Evolutionary conservation across 2,329 filamentous ascomycete species (phyloP), one percentile per base, ranked within the genome.

Genomic region (Chaetothyriales sp.): DNA sequence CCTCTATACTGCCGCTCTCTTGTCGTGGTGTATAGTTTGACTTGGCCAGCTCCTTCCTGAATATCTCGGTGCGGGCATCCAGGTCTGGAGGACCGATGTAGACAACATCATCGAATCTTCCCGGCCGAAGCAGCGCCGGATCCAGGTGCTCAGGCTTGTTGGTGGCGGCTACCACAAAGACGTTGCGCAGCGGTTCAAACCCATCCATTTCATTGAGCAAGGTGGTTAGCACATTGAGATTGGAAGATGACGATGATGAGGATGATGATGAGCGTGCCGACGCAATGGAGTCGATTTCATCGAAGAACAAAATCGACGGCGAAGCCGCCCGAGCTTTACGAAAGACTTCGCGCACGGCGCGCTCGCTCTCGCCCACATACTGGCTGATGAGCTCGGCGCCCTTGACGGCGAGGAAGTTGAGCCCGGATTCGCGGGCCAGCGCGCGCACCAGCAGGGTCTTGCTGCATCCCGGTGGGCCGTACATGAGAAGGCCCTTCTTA

Each of bases 191-290:
- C 42, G 82, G 74, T 65, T 95, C 87, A 59, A 95, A 94, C 46
- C 90, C 90, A 63, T 95, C 90, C 84, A 96, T 93, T 64, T 95
- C 90, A 53, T 88, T 95, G 4, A 96, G 76, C 25, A 96, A 71
- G 1, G 89, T 93, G 0, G 88, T 89, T 12, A 95, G 77, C 44
- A 94, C 85, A 63, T 95, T 92, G 46, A 95, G 75, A 1, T 82
- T 78, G 32, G 48, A 50, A 5, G 67, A 65, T 3, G 72, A 72
- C 3, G 28, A 42, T 2, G 26, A 10, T 2, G 26, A 10, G 18
- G 39, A 47, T 32, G 49, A 50, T 5, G 67, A 65, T 2, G 72
- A 72, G 49, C 73, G 70, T 18, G 73, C 70, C 32, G 75, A 74
- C 39, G 74, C 84, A 55, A 96, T 90, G 3, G 86, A 81, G 68